Conservation (phyloP, 2,329 filamentous ascomycete genomes). For the Penicillium sclerotiorum region DNA sequence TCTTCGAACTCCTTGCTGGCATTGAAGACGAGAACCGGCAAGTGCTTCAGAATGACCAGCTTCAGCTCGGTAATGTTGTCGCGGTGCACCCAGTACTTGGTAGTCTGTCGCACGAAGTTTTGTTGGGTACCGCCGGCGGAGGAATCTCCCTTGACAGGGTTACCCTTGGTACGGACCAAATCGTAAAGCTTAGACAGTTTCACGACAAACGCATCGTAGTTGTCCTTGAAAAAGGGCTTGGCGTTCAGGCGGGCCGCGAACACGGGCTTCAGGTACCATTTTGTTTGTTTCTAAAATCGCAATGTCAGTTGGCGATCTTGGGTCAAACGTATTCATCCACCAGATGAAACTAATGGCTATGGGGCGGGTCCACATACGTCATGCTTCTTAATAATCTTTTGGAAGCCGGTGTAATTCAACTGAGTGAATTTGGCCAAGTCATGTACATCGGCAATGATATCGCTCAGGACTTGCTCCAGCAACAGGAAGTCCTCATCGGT, state of each 20-base stretch:
- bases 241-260: conserved; percentile 93
- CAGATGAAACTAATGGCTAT: too few species aligned
- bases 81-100: conserved; percentile 98
- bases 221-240: conserved; percentile 98
- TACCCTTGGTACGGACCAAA: conserved; percentile 86
- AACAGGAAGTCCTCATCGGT: conserved; percentile 92
- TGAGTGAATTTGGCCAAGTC: conserved; percentile 98
- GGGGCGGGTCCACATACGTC: conserved; percentile 64
- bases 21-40: conserved; percentile 97
- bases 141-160: conserved; percentile 89
- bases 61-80: conserved; percentile 99
- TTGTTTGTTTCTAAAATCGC: conserved; percentile 76
- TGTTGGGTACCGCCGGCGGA: conserved; percentile 88
- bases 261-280: conserved; percentile 91
- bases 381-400: conserved; percentile 99
- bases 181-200: conserved; percentile 96
- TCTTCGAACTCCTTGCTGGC: conserved; percentile 92
- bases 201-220: conserved; percentile 94
- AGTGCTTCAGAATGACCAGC: conserved; percentile 94
- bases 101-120: conserved; percentile 95
- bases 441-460: conserved; percentile 98
- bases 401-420: conserved; percentile 97
- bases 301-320: not conserved
- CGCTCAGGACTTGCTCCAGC: conserved; percentile 91
- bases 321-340: not conserved